These are phyloP conservation scores for Cercospora canescens DNA, from an alignment of 2,329 filamentous ascomycete genomes.

Conservation along the genomic window DNA sequence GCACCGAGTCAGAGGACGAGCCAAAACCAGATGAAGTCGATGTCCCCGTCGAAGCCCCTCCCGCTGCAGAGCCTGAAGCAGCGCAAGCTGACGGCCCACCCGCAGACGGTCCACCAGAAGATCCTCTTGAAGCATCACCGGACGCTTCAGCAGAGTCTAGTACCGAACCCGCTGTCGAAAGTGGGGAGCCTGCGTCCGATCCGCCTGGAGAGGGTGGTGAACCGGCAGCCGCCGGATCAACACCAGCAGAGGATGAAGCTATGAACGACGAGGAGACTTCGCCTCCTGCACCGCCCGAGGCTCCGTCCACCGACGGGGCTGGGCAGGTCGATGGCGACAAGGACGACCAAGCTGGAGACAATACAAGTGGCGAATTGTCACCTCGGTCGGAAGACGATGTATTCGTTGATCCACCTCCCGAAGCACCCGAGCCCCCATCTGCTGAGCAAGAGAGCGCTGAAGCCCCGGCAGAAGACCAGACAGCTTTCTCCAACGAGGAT, in stretches of 20 bases:
- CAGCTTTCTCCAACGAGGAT: conserved; percentile 4
- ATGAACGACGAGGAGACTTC: not conserved
- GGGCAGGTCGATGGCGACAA: not conserved
- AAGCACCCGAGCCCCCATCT: conserved; percentile 12
- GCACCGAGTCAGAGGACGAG: not conserved
- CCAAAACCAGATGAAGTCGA: not conserved
- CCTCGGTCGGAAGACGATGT: not conserved
- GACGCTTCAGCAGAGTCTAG: not conserved
- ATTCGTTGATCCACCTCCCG: conserved; percentile 3
- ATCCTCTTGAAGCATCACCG: not conserved
- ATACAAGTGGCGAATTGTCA: not conserved
- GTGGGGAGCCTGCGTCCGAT: not conserved
- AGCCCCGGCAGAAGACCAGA: not conserved
- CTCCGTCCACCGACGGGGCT: not conserved
- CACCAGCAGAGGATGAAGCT: not conserved
- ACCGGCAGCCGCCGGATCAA: not conserved
- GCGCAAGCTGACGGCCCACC: not conserved
- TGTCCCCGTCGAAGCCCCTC: not conserved
- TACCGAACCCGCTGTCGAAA: not conserved
- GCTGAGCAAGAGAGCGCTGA: not conserved
- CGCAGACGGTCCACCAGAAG: not conserved
- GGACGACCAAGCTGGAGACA: not conserved
- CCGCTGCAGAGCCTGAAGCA: not conserved
- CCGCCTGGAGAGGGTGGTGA: not conserved
- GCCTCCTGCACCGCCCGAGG: not conserved